A percentile compares a stretch with the other conserved stretches of the same genome.
These are phyloP conservation scores for Punica granatum DNA, from an alignment of 345 rosid genomes.

Conservation along the genomic window DNA sequence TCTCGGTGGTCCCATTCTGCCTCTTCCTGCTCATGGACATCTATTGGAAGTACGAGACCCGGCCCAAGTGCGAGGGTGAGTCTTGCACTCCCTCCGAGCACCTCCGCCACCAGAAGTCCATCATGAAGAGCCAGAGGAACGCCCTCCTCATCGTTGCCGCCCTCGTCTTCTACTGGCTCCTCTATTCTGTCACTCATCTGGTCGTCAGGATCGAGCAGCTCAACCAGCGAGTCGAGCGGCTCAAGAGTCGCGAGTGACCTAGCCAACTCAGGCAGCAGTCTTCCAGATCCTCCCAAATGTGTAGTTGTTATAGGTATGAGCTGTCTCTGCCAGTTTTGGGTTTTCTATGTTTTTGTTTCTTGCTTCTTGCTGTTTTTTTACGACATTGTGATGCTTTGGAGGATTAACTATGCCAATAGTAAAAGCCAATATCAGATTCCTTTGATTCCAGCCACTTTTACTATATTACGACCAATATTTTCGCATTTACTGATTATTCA, in stretches of 20 bases:
- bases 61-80: constrained; percentile 60
- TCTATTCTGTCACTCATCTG: constrained; percentile 64
- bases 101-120: constrained; percentile 86
- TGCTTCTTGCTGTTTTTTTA: not conserved
- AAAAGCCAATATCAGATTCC: not conserved
- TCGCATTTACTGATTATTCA: no score
- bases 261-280: not conserved
- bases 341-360: not conserved
- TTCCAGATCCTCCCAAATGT: not conserved
- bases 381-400: not conserved
- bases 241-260: constrained; percentile 31
- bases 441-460: not conserved
- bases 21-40: constrained; percentile 82
- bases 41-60: constrained; percentile 91
- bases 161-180: constrained; percentile 74
- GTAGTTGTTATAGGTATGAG: not conserved
- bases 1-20: constrained; percentile 83
- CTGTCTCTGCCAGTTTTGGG: not conserved
- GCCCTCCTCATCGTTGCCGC: constrained; percentile 73
- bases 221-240: constrained; percentile 65
- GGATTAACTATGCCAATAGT: not conserved
- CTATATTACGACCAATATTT: no score
- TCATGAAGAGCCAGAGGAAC: constrained; percentile 88
- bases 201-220: constrained; percentile 63
- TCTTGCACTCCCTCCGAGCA: constrained; percentile 73